phyloP scores from a whole-genome alignment of 129 eudicot species.

The Flaveria ramosissima region DNA sequence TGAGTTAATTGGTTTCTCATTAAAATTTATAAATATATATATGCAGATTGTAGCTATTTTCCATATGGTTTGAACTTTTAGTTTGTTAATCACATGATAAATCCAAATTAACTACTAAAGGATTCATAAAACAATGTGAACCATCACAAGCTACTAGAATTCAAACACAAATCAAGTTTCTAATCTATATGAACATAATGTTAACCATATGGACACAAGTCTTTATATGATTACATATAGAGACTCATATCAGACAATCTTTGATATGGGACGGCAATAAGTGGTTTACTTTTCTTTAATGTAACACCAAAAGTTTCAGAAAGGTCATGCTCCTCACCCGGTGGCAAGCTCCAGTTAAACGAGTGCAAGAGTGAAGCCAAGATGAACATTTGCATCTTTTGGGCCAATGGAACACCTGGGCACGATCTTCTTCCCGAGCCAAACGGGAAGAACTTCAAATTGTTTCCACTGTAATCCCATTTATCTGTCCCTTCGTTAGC shows the following conservation, averaged over 20 bases:
- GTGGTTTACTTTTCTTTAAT: not conserved
- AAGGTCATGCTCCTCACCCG: conserved; percentile 6
- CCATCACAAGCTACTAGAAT: not conserved
- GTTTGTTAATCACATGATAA: too few species aligned
- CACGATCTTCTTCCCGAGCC: not conserved
- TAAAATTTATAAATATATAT: too few species aligned
- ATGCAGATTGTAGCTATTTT: too few species aligned
- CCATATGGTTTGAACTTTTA: too few species aligned
- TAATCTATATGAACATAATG: too few species aligned
- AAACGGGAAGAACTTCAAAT: not conserved
- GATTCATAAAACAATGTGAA: not conserved
- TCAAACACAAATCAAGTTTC: not conserved
- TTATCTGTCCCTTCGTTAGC: not conserved
- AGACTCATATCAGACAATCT: not conserved
- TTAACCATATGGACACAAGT: not conserved
- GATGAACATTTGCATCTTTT: conserved; percentile 1
- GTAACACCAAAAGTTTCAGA: not conserved
- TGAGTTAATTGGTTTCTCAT: too few species aligned
- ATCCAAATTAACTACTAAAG: too few species aligned
- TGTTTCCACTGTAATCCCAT: not conserved
- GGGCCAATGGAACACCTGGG: not conserved
- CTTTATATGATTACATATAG: not conserved
- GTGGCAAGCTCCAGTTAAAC: conserved; percentile 6
- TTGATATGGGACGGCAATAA: not conserved
- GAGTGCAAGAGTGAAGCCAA: conserved; percentile 9